phyloP scores from a whole-genome alignment of 2,329 filamentous ascomycete species.

The Diaporthe vaccinii region DNA sequence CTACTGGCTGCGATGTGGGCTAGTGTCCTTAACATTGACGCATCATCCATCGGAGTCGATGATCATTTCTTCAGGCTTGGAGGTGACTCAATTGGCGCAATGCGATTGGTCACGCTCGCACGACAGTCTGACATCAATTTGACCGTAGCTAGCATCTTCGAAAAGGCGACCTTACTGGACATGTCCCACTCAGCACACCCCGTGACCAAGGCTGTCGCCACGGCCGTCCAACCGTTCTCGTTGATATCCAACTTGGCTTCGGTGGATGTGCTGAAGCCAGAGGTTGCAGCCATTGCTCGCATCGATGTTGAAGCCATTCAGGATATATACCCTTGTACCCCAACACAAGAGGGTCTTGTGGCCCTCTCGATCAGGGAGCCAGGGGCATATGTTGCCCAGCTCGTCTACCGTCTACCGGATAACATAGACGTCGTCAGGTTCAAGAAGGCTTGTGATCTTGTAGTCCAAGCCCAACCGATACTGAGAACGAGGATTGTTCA shows the following conservation, averaged over 20 bases:
- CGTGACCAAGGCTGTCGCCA: neutral
- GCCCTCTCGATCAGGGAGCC: conserved; percentile 64
- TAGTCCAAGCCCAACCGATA: conserved; percentile 55
- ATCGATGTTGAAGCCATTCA: conserved; percentile 50
- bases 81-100: conserved; percentile 66
- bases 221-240: neutral
- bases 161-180: conserved; percentile 50
- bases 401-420: conserved; percentile 58
- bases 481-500: conserved; percentile 65
- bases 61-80: conserved; percentile 64
- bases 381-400: conserved; percentile 66
- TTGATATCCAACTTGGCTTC: neutral
- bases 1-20: conserved; percentile 53
- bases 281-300: neutral
- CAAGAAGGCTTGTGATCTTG: conserved; percentile 57
- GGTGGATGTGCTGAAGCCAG: neutral
- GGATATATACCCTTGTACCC: conserved; percentile 68
- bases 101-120: conserved; percentile 62
- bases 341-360: conserved; percentile 68
- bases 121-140: conserved; percentile 55
- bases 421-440: conserved; percentile 54
- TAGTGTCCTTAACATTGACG: conserved; percentile 31
- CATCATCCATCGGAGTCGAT: conserved; percentile 48
- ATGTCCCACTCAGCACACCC: conserved; percentile 3
- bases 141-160: conserved; percentile 62